These are phyloP conservation scores for Lepraria neglecta DNA, from an alignment of 495 filamentous ascomycete species.

Conservation along the genomic window DNA sequence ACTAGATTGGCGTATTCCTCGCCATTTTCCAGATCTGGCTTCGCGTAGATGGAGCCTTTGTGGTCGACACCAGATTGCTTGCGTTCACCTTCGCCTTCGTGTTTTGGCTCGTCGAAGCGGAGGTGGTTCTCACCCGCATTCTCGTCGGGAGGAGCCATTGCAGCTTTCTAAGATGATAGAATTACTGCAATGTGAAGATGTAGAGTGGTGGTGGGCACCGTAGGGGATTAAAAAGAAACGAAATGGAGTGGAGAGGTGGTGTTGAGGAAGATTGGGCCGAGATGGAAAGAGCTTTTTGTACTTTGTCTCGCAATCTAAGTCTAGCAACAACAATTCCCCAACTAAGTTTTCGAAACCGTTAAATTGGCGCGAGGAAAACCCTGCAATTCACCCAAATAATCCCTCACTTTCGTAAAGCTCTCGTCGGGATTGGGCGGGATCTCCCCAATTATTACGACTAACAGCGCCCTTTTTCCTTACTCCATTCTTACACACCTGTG, in stretches of 20 bases:
- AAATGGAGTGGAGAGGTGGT: slow-evolving; percentile 21
- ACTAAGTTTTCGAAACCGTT: slow-evolving; percentile 15
- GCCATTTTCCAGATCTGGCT: slow-evolving; percentile 28
- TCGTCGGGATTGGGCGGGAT: slow-evolving; percentile 20
- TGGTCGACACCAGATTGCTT: slow-evolving; percentile 21
- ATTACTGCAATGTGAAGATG: slow-evolving; percentile 22
- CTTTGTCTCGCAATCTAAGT: slow-evolving; percentile 16
- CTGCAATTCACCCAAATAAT: slow-evolving; percentile 15
- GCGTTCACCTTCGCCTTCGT: slow-evolving; percentile 22
- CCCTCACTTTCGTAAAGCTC: slow-evolving; percentile 12
- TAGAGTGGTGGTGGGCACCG: slow-evolving; percentile 21
- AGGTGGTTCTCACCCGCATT: slow-evolving; percentile 23
- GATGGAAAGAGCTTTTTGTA: slow-evolving; percentile 19
- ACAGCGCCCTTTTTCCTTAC: slow-evolving; percentile 5
- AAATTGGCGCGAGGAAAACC: slow-evolving; percentile 15
- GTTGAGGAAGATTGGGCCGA: slow-evolving; percentile 1
- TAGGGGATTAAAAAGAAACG: not conserved
- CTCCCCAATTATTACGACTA: slow-evolving; percentile 7
- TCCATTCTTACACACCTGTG: not conserved
- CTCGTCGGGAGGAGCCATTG: slow-evolving; percentile 26
- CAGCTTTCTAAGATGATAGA: slow-evolving; percentile 18
- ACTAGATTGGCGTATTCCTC: slow-evolving; percentile 53
- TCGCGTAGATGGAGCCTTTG: slow-evolving; percentile 25
- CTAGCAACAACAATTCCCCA: slow-evolving; percentile 7
- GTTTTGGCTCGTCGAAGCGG: slow-evolving; percentile 25